Evolutionary conservation across 1,284 basidiomycete genomes (phyloP), one percentile per base, ranked within the genome.

Genomic region (Cutaneotrichosporon daszewskae): DNA sequence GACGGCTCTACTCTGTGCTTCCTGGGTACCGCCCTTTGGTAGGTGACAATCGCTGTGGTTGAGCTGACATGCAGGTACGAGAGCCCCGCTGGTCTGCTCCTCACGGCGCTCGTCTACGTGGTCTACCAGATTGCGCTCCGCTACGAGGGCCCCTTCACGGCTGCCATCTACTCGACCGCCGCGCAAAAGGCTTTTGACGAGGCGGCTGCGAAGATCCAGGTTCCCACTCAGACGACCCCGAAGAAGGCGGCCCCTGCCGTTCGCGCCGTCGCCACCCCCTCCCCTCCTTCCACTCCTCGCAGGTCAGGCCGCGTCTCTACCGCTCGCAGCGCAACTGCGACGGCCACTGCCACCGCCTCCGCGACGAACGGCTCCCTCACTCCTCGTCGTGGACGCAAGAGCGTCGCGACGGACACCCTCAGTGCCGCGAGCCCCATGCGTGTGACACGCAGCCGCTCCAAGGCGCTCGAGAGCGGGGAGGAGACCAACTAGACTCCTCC

Each of bases 1-100:
- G 84, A 87, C 37, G 90, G 90, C 7, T 88, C 85, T 62, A 88
- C 87, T 10, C 73, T 95, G 74, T 87, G 82, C 58, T 94, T 94
- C 72, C 72, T 80, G 37, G 89, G 83, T 18, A 83, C 81, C 2
- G 84, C 89, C 0, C 75, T 94, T 24, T 91, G 87, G 87, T n/a
- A n/a, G n/a, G n/a, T n/a, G n/a, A n/a, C n/a, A n/a, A n/a, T n/a
- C n/a, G n/a, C n/a, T n/a, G n/a, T n/a, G n/a, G n/a, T n/a, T n/a
- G n/a, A n/a, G n/a, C n/a, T n/a, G n/a, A n/a, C n/a, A n/a, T n/a
- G n/a, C n/a, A n/a, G n/a, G 85, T 86, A 83, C 64, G 85, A 87
- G 64, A 78, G 82, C 20, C 87, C 87, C 9, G 83, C 80, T 3
- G 88, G 90, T 1, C 63, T 92, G 13, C 49, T 87, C 47, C 75